phyloP scores from a whole-genome alignment of 768 basidiomycete species.

The Mycena vitilis region DNA sequence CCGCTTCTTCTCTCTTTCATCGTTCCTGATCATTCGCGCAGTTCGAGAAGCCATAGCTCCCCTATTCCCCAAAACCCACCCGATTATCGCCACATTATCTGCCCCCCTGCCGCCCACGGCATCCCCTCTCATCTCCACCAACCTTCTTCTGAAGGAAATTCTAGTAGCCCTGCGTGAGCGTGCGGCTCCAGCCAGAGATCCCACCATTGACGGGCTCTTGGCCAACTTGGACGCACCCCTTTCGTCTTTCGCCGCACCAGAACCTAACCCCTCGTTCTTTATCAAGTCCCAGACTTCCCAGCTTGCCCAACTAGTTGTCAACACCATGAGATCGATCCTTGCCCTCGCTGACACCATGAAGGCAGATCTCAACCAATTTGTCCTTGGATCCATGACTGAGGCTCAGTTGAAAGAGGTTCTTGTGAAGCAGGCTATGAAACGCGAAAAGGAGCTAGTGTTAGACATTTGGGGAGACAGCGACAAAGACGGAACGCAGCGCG shows the following conservation, averaged over 20 bases:
- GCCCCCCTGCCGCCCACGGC: slow-evolving; percentile 75
- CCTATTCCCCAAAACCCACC: slow-evolving; percentile 69
- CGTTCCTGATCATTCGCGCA: slow-evolving; percentile 65
- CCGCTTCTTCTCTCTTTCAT: slow-evolving; percentile 27
- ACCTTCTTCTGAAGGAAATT: slow-evolving; percentile 66
- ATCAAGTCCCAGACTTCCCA: slow-evolving; percentile 37
- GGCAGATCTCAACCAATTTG: slow-evolving; percentile 72
- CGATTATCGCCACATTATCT: slow-evolving; percentile 62
- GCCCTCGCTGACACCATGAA: slow-evolving; percentile 73
- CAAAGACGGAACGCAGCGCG: slow-evolving; percentile 39
- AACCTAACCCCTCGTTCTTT: slow-evolving; percentile 34
- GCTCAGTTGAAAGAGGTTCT: slow-evolving; percentile 63
- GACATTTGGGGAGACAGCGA: slow-evolving; percentile 58
- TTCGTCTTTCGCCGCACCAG: slow-evolving; percentile 38
- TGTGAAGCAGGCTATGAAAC: slow-evolving; percentile 61
- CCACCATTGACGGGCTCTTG: slow-evolving; percentile 59
- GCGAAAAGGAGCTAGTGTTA: slow-evolving; percentile 67
- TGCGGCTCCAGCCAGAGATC: slow-evolving; percentile 76
- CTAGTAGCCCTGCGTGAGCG: slow-evolving; percentile 64
- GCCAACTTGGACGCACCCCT: slow-evolving; percentile 44
- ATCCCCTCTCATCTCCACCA: slow-evolving; percentile 69
- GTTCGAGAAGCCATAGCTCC: slow-evolving; percentile 55
- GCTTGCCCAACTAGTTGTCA: slow-evolving; percentile 61
- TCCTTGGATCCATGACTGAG: slow-evolving; percentile 76
- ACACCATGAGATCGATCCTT: slow-evolving; percentile 61